phyloP scores from a whole-genome alignment of 371 early-diverging fungal genomes.

The Mortierella sp. region DNA sequence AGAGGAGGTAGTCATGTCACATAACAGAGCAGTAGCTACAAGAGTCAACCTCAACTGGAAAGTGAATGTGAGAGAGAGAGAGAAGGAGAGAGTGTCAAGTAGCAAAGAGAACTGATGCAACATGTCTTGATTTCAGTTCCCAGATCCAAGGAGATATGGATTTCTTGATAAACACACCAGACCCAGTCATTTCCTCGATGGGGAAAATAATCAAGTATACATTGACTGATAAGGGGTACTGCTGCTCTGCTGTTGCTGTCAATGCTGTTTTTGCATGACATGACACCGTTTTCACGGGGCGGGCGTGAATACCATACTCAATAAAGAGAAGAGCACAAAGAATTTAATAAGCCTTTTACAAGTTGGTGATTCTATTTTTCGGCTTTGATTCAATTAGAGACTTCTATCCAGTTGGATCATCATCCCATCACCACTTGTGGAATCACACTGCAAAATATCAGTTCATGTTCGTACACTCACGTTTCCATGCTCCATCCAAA shows the following conservation, averaged over 20 bases:
- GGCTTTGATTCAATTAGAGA: not conserved
- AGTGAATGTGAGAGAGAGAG: not conserved
- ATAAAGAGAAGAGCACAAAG: not conserved
- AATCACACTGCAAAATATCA: not conserved
- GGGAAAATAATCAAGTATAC: not conserved
- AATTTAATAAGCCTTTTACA: not conserved
- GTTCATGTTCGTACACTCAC: not conserved
- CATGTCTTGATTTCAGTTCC: not conserved
- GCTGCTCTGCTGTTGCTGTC: too few relatives aligned
- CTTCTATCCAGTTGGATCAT: not conserved
- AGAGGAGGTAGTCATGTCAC: too few relatives aligned
- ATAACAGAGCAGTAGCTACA: too few relatives aligned
- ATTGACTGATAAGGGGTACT: not conserved
- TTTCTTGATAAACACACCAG: too few relatives aligned
- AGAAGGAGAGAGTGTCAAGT: not conserved
- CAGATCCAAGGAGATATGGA: not conserved
- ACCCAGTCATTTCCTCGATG: not conserved
- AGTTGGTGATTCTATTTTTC: not conserved
- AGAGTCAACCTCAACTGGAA: too few relatives aligned
- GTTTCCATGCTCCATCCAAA: not conserved
- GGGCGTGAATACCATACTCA: not conserved
- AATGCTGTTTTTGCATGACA: not conserved
- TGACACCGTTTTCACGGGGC: slow-evolving; percentile 5
- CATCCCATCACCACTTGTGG: not conserved
- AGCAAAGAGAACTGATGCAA: not conserved